Percentiles rank a stretch among this genome's conserved stretches.
phyloP scores from a whole-genome alignment of 768 basidiomycete genomes.

The Lactifluus piperatus region DNA sequence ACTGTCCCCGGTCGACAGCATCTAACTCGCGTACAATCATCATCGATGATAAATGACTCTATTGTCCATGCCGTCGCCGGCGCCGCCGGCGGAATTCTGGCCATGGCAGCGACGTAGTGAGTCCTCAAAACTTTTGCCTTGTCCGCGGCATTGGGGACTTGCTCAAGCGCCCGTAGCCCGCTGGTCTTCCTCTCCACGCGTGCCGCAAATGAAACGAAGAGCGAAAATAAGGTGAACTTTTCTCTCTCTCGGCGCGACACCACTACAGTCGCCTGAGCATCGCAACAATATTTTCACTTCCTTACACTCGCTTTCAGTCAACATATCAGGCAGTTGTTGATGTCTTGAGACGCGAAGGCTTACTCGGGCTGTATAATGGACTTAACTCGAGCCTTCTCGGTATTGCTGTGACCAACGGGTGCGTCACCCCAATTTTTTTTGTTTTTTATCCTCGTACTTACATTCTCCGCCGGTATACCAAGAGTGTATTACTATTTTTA shows the following conservation, averaged over 20 bases:
- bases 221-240: slow-evolving; percentile 54
- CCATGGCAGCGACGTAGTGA: slow-evolving; percentile 88
- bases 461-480: background rate
- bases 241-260: background rate
- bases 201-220: slow-evolving; percentile 84
- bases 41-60: slow-evolving; percentile 52
- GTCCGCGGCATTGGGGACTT: slow-evolving; percentile 1
- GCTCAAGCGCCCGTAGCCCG: slow-evolving; percentile 45
- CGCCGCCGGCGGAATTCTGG: slow-evolving; percentile 80
- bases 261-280: background rate
- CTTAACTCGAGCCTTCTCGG: slow-evolving; percentile 78
- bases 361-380: slow-evolving; percentile 80
- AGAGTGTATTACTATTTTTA: slow-evolving; percentile 95
- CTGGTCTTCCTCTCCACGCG: slow-evolving; percentile 88
- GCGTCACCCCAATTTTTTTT: slow-evolving; percentile 20
- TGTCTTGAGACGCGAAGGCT: slow-evolving; percentile 77
- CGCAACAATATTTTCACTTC: background rate
- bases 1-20: background rate
- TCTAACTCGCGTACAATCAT: background rate
- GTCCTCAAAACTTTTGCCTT: slow-evolving; percentile 22
- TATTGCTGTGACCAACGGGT: slow-evolving; percentile 92
- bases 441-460: background rate
- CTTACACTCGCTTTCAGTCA: slow-evolving; percentile 34
- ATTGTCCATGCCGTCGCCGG: slow-evolving; percentile 83
- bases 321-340: slow-evolving; percentile 59